Base-by-base conservation (phyloP, 2,329 filamentous ascomycete species). In the Penicillium occitanis region DNA sequence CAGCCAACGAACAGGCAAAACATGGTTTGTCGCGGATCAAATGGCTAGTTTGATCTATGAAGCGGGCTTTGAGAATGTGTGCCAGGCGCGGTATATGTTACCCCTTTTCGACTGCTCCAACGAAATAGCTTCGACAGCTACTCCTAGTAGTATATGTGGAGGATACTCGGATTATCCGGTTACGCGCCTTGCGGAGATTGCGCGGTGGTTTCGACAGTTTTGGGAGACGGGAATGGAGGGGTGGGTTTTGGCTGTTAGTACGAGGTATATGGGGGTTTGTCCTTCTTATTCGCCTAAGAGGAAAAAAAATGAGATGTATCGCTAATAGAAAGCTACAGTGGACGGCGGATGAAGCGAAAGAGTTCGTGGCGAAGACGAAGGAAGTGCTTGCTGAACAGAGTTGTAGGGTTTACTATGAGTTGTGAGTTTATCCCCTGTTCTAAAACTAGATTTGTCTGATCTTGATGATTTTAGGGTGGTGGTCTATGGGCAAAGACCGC, bases 221-320 rank as follows among this genome's bases (percentile, higher is more conserved):
- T 71, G 71, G 67, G 71, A 75, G 40, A 68, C 68, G 3, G 73
- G 74, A 0, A 68, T 75, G 55, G 73, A 76, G 59, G 72, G 72
- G 6, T 76, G 74, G 74, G 66, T 66, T 17, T 68, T 76, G 68
- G 66, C 69, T 11, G 65, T 74, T 17, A 63, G 71, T n/a, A 74
- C 73, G 4, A 70, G 65, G 17, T 64, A 72, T 44, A 67, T 74
- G 33, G 72, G 72, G 65, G 73, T 69, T 66, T 70, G 66, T 67
- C 22, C 42, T 4, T 25, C 13, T 22, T 4, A 22, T 59, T 25
- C 3, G 25, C 25, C 25, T 25, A 25, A 25, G 40, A 6, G 17
- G n/a, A 17, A 1, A 7, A 19, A n/a, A n/a, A 14, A 14, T 28
- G 22, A 6, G 22, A 51, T 17, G 48, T 5, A 7, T 33, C 19